Percentiles rank a stretch among this genome's conserved stretches.
Conservation (phyloP, 2,329 filamentous ascomycete genomes). For the Penicillium sp. region DNA sequence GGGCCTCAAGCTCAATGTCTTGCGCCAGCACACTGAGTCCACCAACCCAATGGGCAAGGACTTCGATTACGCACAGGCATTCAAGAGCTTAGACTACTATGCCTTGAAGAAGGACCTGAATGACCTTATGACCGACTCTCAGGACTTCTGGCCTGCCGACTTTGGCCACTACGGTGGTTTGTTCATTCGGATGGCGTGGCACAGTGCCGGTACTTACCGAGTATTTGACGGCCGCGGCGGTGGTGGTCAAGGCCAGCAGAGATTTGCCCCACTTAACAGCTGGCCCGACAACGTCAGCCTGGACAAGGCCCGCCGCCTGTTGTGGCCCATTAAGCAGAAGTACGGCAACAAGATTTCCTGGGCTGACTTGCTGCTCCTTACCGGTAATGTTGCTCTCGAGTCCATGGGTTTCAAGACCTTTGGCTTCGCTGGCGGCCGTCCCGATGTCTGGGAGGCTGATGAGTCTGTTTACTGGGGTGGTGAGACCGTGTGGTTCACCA, state of each 20-base stretch:
- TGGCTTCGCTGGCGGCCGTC: conserved; percentile 71
- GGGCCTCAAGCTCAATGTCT: conserved; percentile 66
- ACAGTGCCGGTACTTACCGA: conserved; percentile 76
- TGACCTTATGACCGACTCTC: conserved; percentile 73
- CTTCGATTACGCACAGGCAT: conserved; percentile 72
- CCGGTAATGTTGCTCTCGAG: conserved; percentile 75
- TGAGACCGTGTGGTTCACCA: conserved; percentile 66
- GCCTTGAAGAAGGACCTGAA: conserved; percentile 72
- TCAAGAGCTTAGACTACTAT: conserved; percentile 70
- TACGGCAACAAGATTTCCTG: conserved; percentile 81
- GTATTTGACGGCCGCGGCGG: conserved; percentile 73
- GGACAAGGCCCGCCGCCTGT: conserved; percentile 76
- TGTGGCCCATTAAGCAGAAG: conserved; percentile 83
- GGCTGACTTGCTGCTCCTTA: conserved; percentile 70
- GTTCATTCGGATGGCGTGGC: conserved; percentile 80
- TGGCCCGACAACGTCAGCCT: conserved; percentile 79
- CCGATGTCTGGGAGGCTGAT: conserved; percentile 73
- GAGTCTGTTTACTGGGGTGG: conserved; percentile 76
- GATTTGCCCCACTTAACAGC: conserved; percentile 77
- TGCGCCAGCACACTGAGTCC: conserved; percentile 67
- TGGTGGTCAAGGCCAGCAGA: conserved; percentile 72
- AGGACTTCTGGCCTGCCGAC: conserved; percentile 81
- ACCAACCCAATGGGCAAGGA: conserved; percentile 65
- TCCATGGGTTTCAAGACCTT: conserved; percentile 73
- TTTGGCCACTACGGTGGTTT: conserved; percentile 79